Evolutionary conservation across 805 yeast genomes (phyloP), one percentile per base, ranked within the genome.

Genomic region (Saccharomycopsis sp.): DNA sequence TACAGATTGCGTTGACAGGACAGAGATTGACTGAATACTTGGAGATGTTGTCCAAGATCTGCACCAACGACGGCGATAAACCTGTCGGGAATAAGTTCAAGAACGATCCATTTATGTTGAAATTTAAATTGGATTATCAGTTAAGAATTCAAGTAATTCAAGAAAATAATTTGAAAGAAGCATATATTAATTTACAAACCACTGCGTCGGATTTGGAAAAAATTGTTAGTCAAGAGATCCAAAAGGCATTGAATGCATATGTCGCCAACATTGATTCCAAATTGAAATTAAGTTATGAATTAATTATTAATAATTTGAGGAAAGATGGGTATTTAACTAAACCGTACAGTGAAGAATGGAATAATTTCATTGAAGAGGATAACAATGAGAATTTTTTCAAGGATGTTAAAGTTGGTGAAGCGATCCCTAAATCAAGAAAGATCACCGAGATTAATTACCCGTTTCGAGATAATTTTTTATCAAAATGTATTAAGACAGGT

Each of bases 271-370:
- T 81, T 22, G 72, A 70, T 51, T 59, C 71, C 2, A 84, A 80
- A 57, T 67, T 77, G 23, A 48, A 39, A 17, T 9, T 38, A 13
- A 34, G 29, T 5, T 48, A 41, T 22, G 67, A 74, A 37, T 65
- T 71, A 47, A 66, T 79, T 56, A 66, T 79, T 32, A 75, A 75
- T 41, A 78, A 73, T 53, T 64, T 81, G 40, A 58, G 64, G 43
- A 64, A 62, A 46, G 67, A 71, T 47, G 66, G 79, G 53, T 68
- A 74, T 60, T 55, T 75, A 54, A 59, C 70, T 54, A 79, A 78
- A 53, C 81, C 78, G 40, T 70, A 77, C n/a, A 72, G 70, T 34
- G 63, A 74, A 50, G 89, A 81, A 59, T 81, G 87, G 87, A 84
- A 81, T 56, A 73, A 74, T 40, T 81, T 79, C 50, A 76, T 81